phyloP scores from a whole-genome alignment of 345 rosid genomes.

The Boechera stricta region DNA sequence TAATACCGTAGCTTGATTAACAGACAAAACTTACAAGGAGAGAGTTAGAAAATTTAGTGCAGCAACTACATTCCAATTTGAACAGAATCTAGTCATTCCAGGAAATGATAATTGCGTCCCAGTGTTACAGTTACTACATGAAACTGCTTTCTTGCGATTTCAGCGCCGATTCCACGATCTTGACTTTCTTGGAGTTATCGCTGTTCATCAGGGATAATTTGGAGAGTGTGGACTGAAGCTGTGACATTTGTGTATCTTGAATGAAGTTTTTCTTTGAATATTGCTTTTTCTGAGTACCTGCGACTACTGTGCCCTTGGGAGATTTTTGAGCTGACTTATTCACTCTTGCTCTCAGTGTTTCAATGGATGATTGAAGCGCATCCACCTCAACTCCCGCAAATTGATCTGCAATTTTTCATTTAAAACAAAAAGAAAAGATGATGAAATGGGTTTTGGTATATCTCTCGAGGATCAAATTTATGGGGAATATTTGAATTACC shows the following conservation, averaged over 20 bases:
- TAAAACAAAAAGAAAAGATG: constrained; percentile 4
- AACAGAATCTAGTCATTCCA: background rate
- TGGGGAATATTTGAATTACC: constrained; percentile 55
- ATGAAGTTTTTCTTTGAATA: constrained; percentile 47
- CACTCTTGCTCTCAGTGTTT: constrained; percentile 68
- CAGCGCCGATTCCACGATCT: constrained; percentile 69
- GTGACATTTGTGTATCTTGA: constrained; percentile 65
- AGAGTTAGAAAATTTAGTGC: constrained; percentile 7
- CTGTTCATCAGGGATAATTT: constrained; percentile 75
- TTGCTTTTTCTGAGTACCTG: constrained; percentile 46
- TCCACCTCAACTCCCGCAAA: constrained; percentile 71
- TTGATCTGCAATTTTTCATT: constrained; percentile 55
- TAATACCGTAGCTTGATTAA: background rate
- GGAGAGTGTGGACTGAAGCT: constrained; percentile 66
- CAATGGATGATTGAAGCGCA: constrained; percentile 72
- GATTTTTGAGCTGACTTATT: constrained; percentile 54
- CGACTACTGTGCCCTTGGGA: constrained; percentile 38
- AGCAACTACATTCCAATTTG: background rate
- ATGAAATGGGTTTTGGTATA: constrained; percentile 1
- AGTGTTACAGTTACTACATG: constrained; percentile 27
- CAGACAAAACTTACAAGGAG: constrained; percentile 29
- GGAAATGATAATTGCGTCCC: background rate
- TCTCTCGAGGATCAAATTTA: background rate
- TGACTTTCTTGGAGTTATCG: constrained; percentile 69
- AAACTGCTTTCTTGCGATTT: constrained; percentile 53